These are phyloP conservation scores for Rhizopogon vulgaris DNA, from an alignment of 768 basidiomycete genomes.

Conservation along the genomic window DNA sequence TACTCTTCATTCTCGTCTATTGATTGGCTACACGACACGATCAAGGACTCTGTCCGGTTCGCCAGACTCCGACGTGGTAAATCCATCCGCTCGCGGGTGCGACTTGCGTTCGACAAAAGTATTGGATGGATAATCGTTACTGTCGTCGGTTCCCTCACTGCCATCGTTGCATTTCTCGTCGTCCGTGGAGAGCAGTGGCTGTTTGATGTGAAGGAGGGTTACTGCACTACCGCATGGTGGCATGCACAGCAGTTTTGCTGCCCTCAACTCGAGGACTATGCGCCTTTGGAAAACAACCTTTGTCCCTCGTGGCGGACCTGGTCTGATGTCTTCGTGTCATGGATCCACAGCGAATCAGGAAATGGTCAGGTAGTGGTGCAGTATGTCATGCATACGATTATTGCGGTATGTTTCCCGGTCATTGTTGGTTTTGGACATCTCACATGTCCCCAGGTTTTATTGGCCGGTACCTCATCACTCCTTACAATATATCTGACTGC, in stretches of 20 bases:
- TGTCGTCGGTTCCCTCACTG: conserved; percentile 80
- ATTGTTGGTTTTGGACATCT: not conserved
- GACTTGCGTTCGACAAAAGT: conserved; percentile 65
- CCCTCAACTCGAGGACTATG: conserved; percentile 25
- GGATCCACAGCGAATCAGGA: conserved; percentile 12
- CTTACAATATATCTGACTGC: conserved; percentile 85
- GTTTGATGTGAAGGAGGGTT: conserved; percentile 91
- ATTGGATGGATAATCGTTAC: conserved; percentile 89
- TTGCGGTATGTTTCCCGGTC: conserved; percentile 62
- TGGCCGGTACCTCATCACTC: conserved; percentile 68
- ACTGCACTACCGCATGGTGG: conserved; percentile 66
- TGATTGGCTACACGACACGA: conserved; percentile 95
- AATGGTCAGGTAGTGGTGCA: conserved; percentile 44
- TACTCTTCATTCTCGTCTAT: conserved; percentile 87
- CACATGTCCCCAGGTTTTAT: conserved; percentile 43
- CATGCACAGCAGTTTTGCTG: conserved; percentile 84
- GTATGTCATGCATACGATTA: conserved; percentile 61
- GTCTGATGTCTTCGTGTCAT: conserved; percentile 48
- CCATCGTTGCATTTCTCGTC: conserved; percentile 81
- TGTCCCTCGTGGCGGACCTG: conserved; percentile 77
- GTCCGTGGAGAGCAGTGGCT: conserved; percentile 82
- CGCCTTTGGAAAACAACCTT: conserved; percentile 20
- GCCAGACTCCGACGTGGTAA: conserved; percentile 63
- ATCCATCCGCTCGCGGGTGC: conserved; percentile 61
- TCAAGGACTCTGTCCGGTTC: conserved; percentile 87